Percentiles rank a stretch among this genome's conserved stretches.
These are phyloP conservation scores for Fusarium duplospermum DNA, from an alignment of 2,329 filamentous ascomycete species.

Conservation along the genomic window DNA sequence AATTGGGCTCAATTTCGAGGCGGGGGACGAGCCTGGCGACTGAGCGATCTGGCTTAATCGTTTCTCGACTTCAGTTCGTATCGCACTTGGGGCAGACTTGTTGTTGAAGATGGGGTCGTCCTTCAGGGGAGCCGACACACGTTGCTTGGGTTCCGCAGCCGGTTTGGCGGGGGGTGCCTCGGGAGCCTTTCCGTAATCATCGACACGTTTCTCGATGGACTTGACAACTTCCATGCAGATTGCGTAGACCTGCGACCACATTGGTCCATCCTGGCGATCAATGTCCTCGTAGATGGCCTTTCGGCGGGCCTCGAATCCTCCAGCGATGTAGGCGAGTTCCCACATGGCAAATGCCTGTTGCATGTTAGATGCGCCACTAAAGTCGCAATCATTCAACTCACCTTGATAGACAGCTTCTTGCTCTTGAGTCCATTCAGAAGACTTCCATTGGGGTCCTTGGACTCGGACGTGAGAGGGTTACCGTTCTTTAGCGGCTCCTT, in stretches of 20 bases:
- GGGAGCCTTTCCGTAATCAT: constrained; percentile 65
- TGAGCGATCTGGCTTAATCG: constrained; percentile 57
- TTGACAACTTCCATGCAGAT: constrained; percentile 78
- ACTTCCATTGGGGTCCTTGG: constrained; percentile 92
- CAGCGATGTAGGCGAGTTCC: constrained; percentile 86
- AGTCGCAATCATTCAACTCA: constrained; percentile 50
- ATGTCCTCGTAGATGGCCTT: constrained; percentile 89
- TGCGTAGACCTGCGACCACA: constrained; percentile 82
- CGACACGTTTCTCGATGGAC: constrained; percentile 74
- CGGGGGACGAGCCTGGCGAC: constrained; percentile 61
- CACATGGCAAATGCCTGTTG: constrained; percentile 84
- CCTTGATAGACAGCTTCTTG: constrained; percentile 82
- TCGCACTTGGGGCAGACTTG: constrained; percentile 50
- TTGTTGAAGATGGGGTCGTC: constrained; percentile 60
- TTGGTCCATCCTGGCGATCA: constrained; percentile 81
- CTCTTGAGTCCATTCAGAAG: constrained; percentile 85
- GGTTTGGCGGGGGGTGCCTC: constrained; percentile 48
- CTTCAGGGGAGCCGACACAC: constrained; percentile 55
- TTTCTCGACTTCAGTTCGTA: constrained; percentile 59
- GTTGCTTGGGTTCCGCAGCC: constrained; percentile 46
- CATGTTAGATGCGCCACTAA: constrained; percentile 31
- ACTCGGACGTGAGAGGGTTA: constrained; percentile 84
- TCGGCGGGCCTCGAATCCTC: constrained; percentile 78
- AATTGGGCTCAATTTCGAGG: constrained; percentile 61
- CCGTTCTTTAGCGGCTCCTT: constrained; percentile 86